Base-by-base conservation (phyloP, 306 rosid species). In the Vigna trinervia region DNA sequence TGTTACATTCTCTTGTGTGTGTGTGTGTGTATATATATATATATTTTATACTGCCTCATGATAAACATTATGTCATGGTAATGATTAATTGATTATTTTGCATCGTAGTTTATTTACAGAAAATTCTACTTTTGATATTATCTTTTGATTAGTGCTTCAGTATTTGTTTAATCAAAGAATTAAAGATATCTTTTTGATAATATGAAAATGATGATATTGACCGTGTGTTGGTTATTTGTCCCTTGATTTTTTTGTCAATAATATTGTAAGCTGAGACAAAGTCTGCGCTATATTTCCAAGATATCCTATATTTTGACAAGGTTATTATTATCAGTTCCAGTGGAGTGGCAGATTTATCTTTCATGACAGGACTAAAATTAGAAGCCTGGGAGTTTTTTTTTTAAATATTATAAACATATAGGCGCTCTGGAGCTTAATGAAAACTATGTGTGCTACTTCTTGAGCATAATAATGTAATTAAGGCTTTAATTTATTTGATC, bases 171-270 rank as follows among this genome's bases (percentile, higher is more conserved):
- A 71, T 79, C 15, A 15, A 48, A 71, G 28, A 26, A 23, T 38
- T 38, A 50, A 71, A 71, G 57, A 50, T 38, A 23, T 79, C 47
- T 38, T 78, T 38, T 28, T 5, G 43, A 23, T 32, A 50, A 59
- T 48, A 48, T 71, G 72, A 71, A 61, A 14, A 70, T 47, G 41
- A 60, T 48, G 15, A 71, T 50, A 12, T 69, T 70, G 83, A 9
- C 47, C 38, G 58, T 12, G 36, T 36, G 34, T 60, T 60, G 51
- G 9, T 38, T 28, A 20, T 56, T 57, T 36, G 53, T 13, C 63
- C 41, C 20, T 32, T 69, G 38, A 69, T 58, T 46, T 30, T 78
- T 48, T 17, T 59, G 17, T 30, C 20, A 10, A 64, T 12, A 10
- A 78, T 11, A 46, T 45, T 45, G 39, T 58, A 58, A 77, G 53